phyloP scores from a whole-genome alignment of 352 stramenopile species.

The Pythium insidiosum region DNA sequence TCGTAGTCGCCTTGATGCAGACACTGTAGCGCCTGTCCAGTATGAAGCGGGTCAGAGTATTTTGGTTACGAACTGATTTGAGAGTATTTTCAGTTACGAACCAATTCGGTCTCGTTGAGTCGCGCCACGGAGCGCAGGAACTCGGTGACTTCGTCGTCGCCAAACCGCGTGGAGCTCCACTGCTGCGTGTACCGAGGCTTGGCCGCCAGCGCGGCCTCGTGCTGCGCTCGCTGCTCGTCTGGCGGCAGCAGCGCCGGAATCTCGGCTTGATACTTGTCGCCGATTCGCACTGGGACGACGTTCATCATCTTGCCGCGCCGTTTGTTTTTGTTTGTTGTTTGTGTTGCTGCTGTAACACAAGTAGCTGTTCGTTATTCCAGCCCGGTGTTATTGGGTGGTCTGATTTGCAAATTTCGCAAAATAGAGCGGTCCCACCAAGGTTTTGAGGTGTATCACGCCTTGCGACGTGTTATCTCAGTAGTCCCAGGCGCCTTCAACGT shows the following conservation, averaged over 20 bases:
- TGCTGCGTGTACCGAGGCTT: conserved; percentile 28
- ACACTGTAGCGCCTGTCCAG: conserved; percentile 45
- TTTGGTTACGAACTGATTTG: not conserved
- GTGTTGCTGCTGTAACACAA: no score
- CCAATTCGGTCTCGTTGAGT: conserved; percentile 45
- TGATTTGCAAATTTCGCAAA: no score
- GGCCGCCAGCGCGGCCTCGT: not conserved
- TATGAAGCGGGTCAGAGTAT: not conserved
- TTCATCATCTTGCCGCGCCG: conserved; percentile 17
- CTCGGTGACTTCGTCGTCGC: conserved; percentile 30
- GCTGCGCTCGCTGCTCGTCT: conserved; percentile 6
- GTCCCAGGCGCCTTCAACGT: no score
- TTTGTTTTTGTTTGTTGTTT: no score
- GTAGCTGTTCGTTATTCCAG: no score
- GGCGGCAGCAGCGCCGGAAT: conserved; percentile 37
- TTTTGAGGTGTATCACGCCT: no score
- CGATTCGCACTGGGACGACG: conserved; percentile 20
- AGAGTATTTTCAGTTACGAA: conserved; percentile 10
- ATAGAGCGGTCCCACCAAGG: no score
- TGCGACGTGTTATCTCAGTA: no score
- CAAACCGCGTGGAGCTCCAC: conserved; percentile 26
- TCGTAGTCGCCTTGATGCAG: conserved; percentile 53
- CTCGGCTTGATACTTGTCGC: conserved; percentile 35
- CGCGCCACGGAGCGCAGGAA: conserved; percentile 39
- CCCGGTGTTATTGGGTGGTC: no score